Evolutionary conservation across 2,329 filamentous ascomycete genomes (phyloP).

Genomic region (Talaromyces sp.): DNA sequence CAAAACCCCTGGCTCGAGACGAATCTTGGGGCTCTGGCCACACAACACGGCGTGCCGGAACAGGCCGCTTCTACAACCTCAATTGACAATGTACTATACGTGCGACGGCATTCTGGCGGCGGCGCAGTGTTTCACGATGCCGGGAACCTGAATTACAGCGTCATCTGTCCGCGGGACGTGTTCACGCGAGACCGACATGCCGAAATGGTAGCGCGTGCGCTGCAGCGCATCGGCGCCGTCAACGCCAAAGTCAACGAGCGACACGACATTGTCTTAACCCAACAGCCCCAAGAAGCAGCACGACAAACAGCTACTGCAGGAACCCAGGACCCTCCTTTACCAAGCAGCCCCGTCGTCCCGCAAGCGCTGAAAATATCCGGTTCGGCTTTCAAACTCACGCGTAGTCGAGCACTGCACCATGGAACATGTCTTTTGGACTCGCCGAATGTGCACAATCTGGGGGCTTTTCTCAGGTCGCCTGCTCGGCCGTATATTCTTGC

Average conservation of each 20-base stretch:
- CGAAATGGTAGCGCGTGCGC: constrained; percentile 84
- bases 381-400: constrained; percentile 89
- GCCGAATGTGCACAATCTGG: constrained; percentile 66
- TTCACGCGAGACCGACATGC: constrained; percentile 87
- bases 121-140: constrained; percentile 91
- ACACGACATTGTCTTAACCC: constrained; percentile 78
- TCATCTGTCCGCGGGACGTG: constrained; percentile 69
- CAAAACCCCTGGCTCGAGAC: constrained; percentile 97
- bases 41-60: constrained; percentile 19
- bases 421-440: constrained; percentile 81
- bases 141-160: constrained; percentile 92
- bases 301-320: constrained; percentile 34
- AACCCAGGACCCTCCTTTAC: constrained; percentile 35
- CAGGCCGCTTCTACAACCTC: constrained; percentile 14
- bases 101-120: constrained; percentile 80
- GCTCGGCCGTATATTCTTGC: constrained; percentile 71
- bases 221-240: constrained; percentile 46
- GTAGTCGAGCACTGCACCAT: constrained; percentile 78
- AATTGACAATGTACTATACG: constrained; percentile 51
- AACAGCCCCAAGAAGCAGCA: constrained; percentile 2
- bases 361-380: constrained; percentile 75
- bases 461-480: constrained; percentile 68
- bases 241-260: constrained; percentile 75
- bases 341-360: constrained; percentile 6
- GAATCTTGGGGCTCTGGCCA: constrained; percentile 61